These are phyloP conservation scores for Amaranthus tricolor DNA, from an alignment of 179 eudicot species.

Conservation along the genomic window DNA sequence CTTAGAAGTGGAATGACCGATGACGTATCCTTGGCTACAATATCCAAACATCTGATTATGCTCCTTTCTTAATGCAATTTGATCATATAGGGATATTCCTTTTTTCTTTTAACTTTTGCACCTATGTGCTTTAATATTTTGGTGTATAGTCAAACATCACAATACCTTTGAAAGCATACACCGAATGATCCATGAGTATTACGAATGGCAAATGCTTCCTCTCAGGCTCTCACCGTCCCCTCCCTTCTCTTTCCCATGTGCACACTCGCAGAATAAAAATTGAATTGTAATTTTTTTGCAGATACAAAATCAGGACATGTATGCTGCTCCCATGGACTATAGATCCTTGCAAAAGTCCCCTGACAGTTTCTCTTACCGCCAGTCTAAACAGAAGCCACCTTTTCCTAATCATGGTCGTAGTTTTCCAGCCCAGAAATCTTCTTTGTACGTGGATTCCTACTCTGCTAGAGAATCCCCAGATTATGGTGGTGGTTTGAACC, in stretches of 20 bases:
- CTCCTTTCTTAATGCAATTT: not conserved
- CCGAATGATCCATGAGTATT: not conserved
- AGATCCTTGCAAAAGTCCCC: conserved; percentile 38
- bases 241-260: not conserved
- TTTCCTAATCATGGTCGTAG: conserved; percentile 29
- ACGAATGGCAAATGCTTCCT: too few relatives aligned
- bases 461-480: conserved; percentile 38
- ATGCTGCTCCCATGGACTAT: conserved; percentile 40
- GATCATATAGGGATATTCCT: not conserved
- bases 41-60: not conserved
- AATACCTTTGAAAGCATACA: not conserved
- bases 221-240: not conserved
- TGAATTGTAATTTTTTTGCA: conserved; percentile 6
- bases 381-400: conserved; percentile 31
- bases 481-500: conserved; percentile 34
- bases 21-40: not conserved
- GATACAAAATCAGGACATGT: conserved; percentile 35
- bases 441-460: conserved; percentile 36
- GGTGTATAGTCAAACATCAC: not conserved
- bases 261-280: conserved; percentile 8
- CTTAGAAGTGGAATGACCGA: not conserved
- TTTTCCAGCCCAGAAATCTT: conserved; percentile 40
- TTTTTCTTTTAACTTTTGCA: not conserved
- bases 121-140: not conserved
- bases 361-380: conserved; percentile 32